phyloP scores from a whole-genome alignment of 2,329 filamentous ascomycete species.

The Trichoderma guizhouense region DNA sequence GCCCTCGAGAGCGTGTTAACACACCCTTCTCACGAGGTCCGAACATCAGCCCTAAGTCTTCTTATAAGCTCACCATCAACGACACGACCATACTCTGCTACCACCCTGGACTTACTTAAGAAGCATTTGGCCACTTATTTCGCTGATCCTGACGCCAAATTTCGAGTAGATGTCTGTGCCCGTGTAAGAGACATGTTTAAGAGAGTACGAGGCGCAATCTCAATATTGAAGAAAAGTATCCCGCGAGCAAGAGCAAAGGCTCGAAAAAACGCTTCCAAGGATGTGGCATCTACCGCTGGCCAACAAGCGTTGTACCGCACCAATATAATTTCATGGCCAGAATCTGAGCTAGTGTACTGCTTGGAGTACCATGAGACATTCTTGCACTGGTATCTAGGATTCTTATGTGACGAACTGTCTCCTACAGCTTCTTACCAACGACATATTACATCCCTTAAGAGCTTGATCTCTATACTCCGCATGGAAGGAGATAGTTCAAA shows the following conservation, averaged over 20 bases:
- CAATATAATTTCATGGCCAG: slow-evolving; percentile 40
- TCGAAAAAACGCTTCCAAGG: slow-evolving; percentile 32
- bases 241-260: slow-evolving; percentile 34
- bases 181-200: slow-evolving; percentile 74
- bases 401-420: slow-evolving; percentile 69
- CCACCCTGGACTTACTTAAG: slow-evolving; percentile 60
- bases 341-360: slow-evolving; percentile 36
- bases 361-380: slow-evolving; percentile 59
- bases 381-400: slow-evolving; percentile 69
- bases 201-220: slow-evolving; percentile 66
- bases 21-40: slow-evolving; percentile 60
- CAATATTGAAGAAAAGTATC: slow-evolving; percentile 49
- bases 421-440: slow-evolving; percentile 86
- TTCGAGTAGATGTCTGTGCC: slow-evolving; percentile 75
- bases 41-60: slow-evolving; percentile 77
- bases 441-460: slow-evolving; percentile 76
- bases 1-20: slow-evolving; percentile 52
- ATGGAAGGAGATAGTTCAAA: slow-evolving; percentile 60
- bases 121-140: slow-evolving; percentile 68
- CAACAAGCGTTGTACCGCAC: slow-evolving; percentile 37
- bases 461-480: slow-evolving; percentile 63
- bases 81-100: slow-evolving; percentile 66
- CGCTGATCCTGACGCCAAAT: slow-evolving; percentile 80
- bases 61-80: slow-evolving; percentile 72
- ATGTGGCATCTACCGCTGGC: slow-evolving; percentile 7